Percentiles rank a stretch among this genome's conserved stretches.
Evolutionary conservation across 306 rosid genomes (phyloP).

Genomic region (Castanea sativa): DNA sequence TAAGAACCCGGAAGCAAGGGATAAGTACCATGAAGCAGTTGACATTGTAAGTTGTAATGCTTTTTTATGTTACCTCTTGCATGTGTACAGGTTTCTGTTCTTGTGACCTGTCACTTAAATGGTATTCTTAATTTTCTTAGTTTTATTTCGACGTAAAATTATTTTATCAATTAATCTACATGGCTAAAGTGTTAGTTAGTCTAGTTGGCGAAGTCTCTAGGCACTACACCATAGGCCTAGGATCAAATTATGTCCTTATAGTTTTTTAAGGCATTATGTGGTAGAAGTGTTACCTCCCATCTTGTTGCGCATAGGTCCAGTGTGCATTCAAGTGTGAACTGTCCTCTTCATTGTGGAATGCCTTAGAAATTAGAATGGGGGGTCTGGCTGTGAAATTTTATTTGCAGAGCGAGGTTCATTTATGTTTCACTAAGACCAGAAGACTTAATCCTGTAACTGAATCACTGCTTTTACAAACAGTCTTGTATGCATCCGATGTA

Average conservation of each 20-base stretch:
- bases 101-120: background rate
- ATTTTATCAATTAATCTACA: background rate
- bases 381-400: background rate
- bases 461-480: no score
- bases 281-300: background rate
- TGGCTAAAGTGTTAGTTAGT: background rate
- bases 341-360: background rate
- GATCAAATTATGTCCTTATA: background rate
- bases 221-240: background rate
- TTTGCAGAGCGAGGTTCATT: background rate
- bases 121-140: background rate
- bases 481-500: no score
- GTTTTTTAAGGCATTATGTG: background rate
- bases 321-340: background rate
- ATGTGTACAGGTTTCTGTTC: background rate
- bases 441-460: no score
- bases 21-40: constrained; percentile 39
- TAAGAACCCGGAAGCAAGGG: constrained; percentile 29
- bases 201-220: background rate
- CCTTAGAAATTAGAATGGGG: background rate
- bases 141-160: background rate
- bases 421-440: background rate
- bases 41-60: constrained; percentile 49
- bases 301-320: background rate
- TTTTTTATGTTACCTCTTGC: constrained; percentile 10